Percentiles rank a stretch among this genome's conserved stretches.
These are phyloP conservation scores for Xanthoconium stramineum DNA, from an alignment of 768 basidiomycete genomes.

Conservation along the genomic window DNA sequence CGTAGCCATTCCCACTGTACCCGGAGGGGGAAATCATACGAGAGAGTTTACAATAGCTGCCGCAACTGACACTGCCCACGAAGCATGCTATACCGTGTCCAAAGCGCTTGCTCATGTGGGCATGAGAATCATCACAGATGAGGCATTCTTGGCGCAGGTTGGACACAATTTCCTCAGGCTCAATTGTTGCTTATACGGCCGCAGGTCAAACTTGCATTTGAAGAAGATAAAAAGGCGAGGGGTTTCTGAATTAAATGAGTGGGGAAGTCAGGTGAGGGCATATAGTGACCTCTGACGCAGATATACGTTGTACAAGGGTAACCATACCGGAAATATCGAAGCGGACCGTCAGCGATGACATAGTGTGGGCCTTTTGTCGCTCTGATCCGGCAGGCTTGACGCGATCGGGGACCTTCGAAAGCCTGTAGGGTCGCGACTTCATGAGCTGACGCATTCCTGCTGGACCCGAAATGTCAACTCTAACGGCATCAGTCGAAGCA, in stretches of 20 bases:
- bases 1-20: conserved; percentile 70
- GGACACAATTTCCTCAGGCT: neutral
- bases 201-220: conserved; percentile 49
- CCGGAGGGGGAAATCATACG: conserved; percentile 78
- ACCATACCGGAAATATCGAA: neutral
- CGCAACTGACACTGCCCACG: conserved; percentile 56
- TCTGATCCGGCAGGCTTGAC: neutral
- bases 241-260: neutral
- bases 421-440: neutral
- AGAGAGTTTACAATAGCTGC: conserved; percentile 63
- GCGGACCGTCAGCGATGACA: neutral
- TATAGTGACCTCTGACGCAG: neutral
- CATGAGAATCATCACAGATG: conserved; percentile 66
- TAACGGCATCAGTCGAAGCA: neutral
- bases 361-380: neutral
- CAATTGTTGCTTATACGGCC: neutral
- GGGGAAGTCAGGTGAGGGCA: neutral
- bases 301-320: neutral
- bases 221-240: conserved; percentile 38
- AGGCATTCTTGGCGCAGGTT: conserved; percentile 57
- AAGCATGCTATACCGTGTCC: conserved; percentile 62
- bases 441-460: neutral
- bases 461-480: neutral
- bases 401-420: neutral
- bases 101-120: conserved; percentile 72